Evolutionary conservation across 1,284 basidiomycete species (phyloP).

Genomic region (Blastosporella zonata): DNA sequence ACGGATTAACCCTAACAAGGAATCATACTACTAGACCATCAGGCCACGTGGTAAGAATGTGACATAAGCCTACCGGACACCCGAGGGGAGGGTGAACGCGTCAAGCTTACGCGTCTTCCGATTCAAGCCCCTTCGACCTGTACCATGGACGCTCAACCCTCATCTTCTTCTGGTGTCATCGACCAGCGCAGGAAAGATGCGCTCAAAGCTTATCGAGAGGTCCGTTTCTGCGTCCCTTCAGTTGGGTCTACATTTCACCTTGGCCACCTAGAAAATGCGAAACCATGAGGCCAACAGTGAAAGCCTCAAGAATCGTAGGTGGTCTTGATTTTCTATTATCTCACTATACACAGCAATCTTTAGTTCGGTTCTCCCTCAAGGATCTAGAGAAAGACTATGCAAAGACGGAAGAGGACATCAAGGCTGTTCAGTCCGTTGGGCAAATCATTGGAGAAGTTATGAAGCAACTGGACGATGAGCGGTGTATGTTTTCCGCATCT

Average conservation of each 20-base stretch:
- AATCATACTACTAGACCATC: conserved; percentile 75
- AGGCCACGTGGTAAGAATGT: conserved; percentile 36
- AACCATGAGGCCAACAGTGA: conserved; percentile 82
- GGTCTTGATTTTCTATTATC: neutral
- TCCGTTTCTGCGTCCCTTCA: conserved; percentile 25
- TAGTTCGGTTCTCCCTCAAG: conserved; percentile 83
- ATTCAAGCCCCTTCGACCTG: conserved; percentile 6
- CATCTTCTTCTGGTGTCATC: conserved; percentile 52
- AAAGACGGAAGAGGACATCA: conserved; percentile 99
- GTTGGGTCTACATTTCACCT: conserved; percentile 7
- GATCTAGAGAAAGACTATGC: conserved; percentile 88
- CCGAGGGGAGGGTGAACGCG: conserved; percentile 24
- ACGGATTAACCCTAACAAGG: conserved; percentile 53
- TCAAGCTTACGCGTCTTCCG: conserved; percentile 41
- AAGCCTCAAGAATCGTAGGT: conserved; percentile 83
- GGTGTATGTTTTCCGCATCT: conserved; percentile 65
- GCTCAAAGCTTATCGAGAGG: conserved; percentile 67
- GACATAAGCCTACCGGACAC: conserved; percentile 1
- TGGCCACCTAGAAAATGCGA: conserved; percentile 76
- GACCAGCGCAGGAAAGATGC: conserved; percentile 64
- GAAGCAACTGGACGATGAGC: conserved; percentile 97
- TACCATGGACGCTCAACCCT: conserved; percentile 50
- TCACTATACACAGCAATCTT: neutral
- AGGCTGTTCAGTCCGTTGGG: conserved; percentile 97
- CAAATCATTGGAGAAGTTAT: conserved; percentile 99